Evolutionary conservation across 2,329 filamentous ascomycete genomes (phyloP).

Genomic region (Bipolaris zeicola): DNA sequence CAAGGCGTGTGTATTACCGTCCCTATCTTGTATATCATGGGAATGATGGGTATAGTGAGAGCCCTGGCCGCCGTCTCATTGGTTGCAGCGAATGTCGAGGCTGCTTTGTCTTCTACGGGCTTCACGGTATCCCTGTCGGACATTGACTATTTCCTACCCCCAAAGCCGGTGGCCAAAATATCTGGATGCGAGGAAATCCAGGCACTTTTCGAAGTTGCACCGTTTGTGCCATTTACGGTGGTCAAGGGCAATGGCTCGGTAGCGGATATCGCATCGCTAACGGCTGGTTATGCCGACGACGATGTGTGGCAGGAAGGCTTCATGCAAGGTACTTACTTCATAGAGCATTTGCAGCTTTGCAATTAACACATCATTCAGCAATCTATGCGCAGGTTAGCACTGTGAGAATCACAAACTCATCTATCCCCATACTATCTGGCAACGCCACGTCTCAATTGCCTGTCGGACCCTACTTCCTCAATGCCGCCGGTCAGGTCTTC

Average conservation of each 20-base stretch:
- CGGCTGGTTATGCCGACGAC: constrained; percentile 44
- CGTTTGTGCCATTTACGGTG: constrained; percentile 50
- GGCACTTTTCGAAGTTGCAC: constrained; percentile 21
- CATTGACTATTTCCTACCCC: constrained; percentile 50
- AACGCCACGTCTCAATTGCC: constrained; percentile 39
- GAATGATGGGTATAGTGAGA: constrained; percentile 17
- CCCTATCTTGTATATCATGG: no score
- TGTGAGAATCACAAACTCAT: constrained; percentile 32
- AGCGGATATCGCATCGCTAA: constrained; percentile 5
- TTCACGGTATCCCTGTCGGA: constrained; percentile 50
- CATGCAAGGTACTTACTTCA: constrained; percentile 34
- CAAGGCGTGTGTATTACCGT: no score
- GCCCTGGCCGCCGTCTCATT: constrained; percentile 11
- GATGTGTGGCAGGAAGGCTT: constrained; percentile 53
- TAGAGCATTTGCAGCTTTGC: neutral
- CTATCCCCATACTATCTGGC: constrained; percentile 23
- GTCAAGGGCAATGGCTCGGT: constrained; percentile 29
- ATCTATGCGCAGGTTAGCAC: constrained; percentile 27
- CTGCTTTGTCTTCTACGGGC: constrained; percentile 43
- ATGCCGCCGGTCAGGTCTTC: constrained; percentile 52
- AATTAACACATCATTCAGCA: constrained; percentile 35
- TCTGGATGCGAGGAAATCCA: constrained; percentile 27
- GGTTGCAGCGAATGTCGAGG: constrained; percentile 15
- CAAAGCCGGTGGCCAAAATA: constrained; percentile 44
- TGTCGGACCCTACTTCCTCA: constrained; percentile 59